Percentiles rank a stretch among this genome's conserved stretches.
phyloP scores from a whole-genome alignment of 352 stramenopile species.

The Globisporangium iwayamae region DNA sequence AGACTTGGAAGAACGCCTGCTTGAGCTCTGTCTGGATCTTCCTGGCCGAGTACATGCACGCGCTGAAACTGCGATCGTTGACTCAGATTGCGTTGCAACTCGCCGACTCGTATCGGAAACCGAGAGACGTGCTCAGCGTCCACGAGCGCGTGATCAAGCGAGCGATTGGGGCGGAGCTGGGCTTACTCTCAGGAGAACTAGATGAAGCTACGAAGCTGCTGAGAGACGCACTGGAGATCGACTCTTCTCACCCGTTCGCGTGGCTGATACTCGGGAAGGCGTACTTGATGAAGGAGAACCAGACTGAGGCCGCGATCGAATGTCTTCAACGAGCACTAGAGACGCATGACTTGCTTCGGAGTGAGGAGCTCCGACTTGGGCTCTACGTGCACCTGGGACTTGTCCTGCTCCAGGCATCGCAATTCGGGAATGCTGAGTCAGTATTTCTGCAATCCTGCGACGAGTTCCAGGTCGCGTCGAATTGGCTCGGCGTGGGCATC shows the following conservation, averaged over 20 bases:
- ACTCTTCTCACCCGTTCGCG: slow-evolving; percentile 42
- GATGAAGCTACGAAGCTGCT: slow-evolving; percentile 33
- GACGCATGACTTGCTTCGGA: slow-evolving; percentile 23
- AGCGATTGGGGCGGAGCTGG: slow-evolving; percentile 42
- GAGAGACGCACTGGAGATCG: slow-evolving; percentile 57
- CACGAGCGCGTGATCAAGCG: slow-evolving; percentile 52
- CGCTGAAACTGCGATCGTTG: slow-evolving; percentile 36
- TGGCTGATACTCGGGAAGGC: slow-evolving; percentile 56
- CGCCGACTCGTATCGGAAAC: slow-evolving; percentile 26
- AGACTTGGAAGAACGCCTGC: slow-evolving; percentile 21
- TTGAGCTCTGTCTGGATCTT: slow-evolving; percentile 60
- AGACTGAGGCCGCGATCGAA: slow-evolving; percentile 39
- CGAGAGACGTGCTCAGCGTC: slow-evolving; percentile 35
- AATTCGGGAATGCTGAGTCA: slow-evolving; percentile 46
- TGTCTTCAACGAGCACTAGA: slow-evolving; percentile 49
- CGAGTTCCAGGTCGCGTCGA: slow-evolving; percentile 64
- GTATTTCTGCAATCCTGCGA: slow-evolving; percentile 56
- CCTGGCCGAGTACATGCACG: slow-evolving; percentile 41
- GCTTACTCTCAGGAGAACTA: slow-evolving; percentile 22
- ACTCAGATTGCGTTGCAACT: slow-evolving; percentile 35
- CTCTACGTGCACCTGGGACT: slow-evolving; percentile 59
- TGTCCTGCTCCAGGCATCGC: slow-evolving; percentile 57
- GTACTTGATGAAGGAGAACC: slow-evolving; percentile 40
- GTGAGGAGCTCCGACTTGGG: slow-evolving; percentile 32
- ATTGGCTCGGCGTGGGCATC: slow-evolving; percentile 80